Evolutionary conservation across 23 red algal genomes (phyloP), one percentile per base, ranked within the genome.

Genomic region (Chondrus crispus): DNA sequence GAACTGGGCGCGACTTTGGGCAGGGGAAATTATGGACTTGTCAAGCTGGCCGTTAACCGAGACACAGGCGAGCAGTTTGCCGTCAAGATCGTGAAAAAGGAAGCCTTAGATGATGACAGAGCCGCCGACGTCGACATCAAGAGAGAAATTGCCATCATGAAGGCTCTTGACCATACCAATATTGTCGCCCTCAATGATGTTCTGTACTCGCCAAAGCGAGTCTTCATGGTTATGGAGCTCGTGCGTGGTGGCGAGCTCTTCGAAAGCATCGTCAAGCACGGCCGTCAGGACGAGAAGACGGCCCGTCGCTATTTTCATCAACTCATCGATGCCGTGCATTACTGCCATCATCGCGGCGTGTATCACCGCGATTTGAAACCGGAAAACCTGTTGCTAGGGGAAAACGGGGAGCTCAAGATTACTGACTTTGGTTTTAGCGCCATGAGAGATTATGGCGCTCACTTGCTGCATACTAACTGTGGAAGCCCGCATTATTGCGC

Each of bases 361-460:
- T 95, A 90, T 54, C 93, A 95, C 35, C 82, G 93, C 33, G 92
- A 94, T 73, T 57, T 94, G 20, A 94, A 94, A 46, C 92, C 92
- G 3, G 92, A 94, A 32, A 94, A 94, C 40, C 68, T 94, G 82
- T 48, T 94, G 30, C 84, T 94, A 20, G 92, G 92, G 14, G 74
- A 87, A 44, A 81, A 87, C 38, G 92, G 92, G 69, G 92, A 94
- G 62, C 84, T 94, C 8, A 94, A 94, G 83, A 87, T 99, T 35
- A 95, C 94, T 38, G 97, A 99, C 49, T 99, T 99, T 72, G 97
- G 97, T 11, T 93, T 99, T 82, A 87, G 81, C 24, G 88, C 92
- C 22, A 98, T 98, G 87, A 90, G 92, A 58, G 92, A 94, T 60
- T 94, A 94, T 74, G 94, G 87, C 20, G 51, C 87, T 36, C 84